Percentiles rank a stretch among this genome's conserved stretches.
Evolutionary conservation across 192 early-diverging fungal genomes (phyloP).

Genomic region (Coemansia sp.): DNA sequence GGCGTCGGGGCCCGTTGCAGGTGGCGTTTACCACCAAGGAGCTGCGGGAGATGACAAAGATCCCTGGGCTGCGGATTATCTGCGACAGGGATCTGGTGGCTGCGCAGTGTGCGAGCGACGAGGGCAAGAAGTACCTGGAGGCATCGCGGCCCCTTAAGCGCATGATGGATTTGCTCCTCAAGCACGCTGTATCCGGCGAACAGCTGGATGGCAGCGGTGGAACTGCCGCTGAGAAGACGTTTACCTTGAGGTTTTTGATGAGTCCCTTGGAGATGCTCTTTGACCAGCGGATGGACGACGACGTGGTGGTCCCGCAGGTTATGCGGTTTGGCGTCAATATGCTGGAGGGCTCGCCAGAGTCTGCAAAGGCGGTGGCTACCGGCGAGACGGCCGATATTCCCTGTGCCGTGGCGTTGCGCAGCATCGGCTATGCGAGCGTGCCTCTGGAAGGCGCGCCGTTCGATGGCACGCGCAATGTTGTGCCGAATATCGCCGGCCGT

Average conservation of each 20-base stretch:
- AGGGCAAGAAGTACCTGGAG: constrained; percentile 31
- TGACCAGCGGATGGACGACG: constrained; percentile 1
- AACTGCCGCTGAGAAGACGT: constrained; percentile 52
- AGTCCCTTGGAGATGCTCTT: constrained; percentile 63
- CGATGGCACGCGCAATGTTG: constrained; percentile 59
- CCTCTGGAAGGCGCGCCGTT: constrained; percentile 74
- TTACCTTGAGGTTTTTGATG: constrained; percentile 68
- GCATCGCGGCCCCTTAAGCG: constrained; percentile 70
- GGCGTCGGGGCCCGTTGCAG: constrained; percentile 89
- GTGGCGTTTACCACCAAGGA: constrained; percentile 95
- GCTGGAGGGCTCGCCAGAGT: constrained; percentile 61
- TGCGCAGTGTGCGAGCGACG: constrained; percentile 49
- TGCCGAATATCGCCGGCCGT: constrained; percentile 83
- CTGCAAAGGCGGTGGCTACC: constrained; percentile 59
- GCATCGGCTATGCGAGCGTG: constrained; percentile 84
- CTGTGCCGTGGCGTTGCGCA: constrained; percentile 71
- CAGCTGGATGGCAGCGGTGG: not conserved
- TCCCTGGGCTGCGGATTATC: constrained; percentile 62
- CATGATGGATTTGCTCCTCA: constrained; percentile 77
- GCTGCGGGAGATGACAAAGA: constrained; percentile 83
- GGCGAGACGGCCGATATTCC: constrained; percentile 56
- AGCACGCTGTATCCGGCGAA: constrained; percentile 37
- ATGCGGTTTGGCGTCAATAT: constrained; percentile 62
- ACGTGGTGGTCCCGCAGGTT: constrained; percentile 12
- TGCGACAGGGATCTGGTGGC: constrained; percentile 62